Evolutionary conservation across 2,329 filamentous ascomycete genomes (phyloP).

Genomic region (Scedosporium minutisporum): DNA sequence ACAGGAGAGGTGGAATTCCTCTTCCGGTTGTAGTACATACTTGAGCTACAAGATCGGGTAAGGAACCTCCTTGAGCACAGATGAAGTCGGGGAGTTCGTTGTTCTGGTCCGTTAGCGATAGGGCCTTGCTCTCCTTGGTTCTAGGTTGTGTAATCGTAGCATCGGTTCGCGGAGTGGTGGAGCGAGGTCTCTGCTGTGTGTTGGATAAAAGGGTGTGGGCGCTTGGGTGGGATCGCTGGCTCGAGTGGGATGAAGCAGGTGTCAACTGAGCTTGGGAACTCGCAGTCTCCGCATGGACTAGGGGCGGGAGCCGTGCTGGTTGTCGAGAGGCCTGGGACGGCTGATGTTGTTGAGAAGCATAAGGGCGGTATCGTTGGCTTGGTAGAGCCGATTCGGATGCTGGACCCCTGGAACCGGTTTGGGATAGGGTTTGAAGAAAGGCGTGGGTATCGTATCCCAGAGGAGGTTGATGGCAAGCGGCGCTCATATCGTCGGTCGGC

Average conservation of each 20-base stretch:
- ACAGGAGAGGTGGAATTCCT: not conserved
- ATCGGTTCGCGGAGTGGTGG: conserved; percentile 20
- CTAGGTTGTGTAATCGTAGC: conserved; percentile 6
- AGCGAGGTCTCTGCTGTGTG: conserved; percentile 8
- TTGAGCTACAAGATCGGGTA: conserved; percentile 3
- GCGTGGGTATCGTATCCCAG: conserved; percentile 37
- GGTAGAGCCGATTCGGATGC: conserved; percentile 21
- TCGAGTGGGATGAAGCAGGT: not conserved
- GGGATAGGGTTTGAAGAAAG: conserved; percentile 23
- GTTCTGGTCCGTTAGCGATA: conserved; percentile 11
- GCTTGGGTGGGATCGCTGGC: not conserved
- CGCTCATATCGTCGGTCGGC: conserved; percentile 42
- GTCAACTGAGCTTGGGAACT: no score
- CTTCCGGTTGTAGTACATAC: not conserved
- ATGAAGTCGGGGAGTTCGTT: conserved; percentile 10
- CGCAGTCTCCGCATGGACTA: not conserved
- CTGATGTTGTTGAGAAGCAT: not conserved
- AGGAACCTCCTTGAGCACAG: not conserved
- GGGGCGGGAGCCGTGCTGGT: conserved; percentile 13
- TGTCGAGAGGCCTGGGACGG: not conserved
- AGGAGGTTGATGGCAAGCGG: conserved; percentile 37
- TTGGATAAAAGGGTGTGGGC: not conserved
- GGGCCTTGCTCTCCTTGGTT: conserved; percentile 2
- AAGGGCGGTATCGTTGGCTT: not conserved
- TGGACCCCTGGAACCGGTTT: conserved; percentile 20